Conservation (phyloP, 2,329 filamentous ascomycete genomes). For the Fusarium circinatum region DNA sequence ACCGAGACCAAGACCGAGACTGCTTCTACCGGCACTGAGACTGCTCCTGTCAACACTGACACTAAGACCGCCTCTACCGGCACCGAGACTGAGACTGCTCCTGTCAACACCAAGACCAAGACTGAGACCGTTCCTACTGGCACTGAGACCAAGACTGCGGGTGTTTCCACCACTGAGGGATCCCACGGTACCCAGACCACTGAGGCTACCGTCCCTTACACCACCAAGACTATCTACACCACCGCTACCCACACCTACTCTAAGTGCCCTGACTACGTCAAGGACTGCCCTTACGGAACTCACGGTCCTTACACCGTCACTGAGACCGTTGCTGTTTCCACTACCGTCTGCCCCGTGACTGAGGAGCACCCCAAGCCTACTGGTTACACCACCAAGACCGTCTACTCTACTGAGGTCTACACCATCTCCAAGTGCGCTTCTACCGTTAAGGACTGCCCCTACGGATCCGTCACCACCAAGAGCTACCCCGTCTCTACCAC, state of each 20-base stretch:
- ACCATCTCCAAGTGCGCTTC: slow-evolving; percentile 31
- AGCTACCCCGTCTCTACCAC: slow-evolving; percentile 34
- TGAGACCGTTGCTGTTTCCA: slow-evolving; percentile 49
- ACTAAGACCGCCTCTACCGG: background rate
- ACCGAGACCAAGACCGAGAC: slow-evolving; percentile 9
- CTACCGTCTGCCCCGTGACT: slow-evolving; percentile 56
- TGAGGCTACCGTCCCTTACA: slow-evolving; percentile 33
- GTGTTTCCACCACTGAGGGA: slow-evolving; percentile 3
- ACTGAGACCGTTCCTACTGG: background rate
- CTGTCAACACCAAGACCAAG: background rate
- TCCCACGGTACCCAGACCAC: slow-evolving; percentile 14
- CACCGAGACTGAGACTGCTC: background rate
- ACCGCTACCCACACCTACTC: slow-evolving; percentile 45
- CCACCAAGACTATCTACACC: slow-evolving; percentile 48
- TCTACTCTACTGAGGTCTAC: slow-evolving; percentile 30
- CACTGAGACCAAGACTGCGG: background rate
- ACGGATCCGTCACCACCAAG: slow-evolving; percentile 31
- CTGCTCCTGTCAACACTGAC: background rate
- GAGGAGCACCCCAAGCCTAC: slow-evolving; percentile 36
- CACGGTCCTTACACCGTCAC: slow-evolving; percentile 43
- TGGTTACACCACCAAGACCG: slow-evolving; percentile 43
- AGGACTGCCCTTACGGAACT: slow-evolving; percentile 44
- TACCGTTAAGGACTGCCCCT: slow-evolving; percentile 48
- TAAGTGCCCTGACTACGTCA: slow-evolving; percentile 45
- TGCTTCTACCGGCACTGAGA: background rate